Base-by-base conservation (phyloP, 2,329 filamentous ascomycete species). In the Gliomastix tumulicola region DNA sequence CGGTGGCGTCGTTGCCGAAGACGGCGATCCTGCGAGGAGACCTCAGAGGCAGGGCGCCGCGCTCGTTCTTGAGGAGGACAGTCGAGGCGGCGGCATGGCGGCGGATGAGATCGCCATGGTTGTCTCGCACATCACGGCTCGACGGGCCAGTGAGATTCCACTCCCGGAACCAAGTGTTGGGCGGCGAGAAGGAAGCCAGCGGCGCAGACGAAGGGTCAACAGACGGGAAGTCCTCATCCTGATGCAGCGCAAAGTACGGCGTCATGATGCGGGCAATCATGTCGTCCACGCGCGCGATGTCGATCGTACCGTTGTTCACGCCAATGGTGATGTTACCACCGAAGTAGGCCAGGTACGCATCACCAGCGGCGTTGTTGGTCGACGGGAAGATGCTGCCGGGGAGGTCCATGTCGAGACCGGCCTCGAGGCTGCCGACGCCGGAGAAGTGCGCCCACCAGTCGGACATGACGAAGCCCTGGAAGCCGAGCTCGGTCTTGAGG, bases 31-130 rank as follows among this genome's bases (percentile, higher is more conserved):
- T 56, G 66, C 79, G 56, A 77, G 67, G 68, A 4, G 59, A 59
- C 49, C 69, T 69, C 23, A 78, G 62, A 0, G 83, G 83, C 7
- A 88, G 65, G 2, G 68, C 68, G 23, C 68, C 69, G 43, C 69
- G 68, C 21, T 62, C 62, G 59, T 89, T 89, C 68, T 89, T 90
- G 42, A 90, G 65, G 3, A 90, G 69, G 13, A 88, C 76, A 11
- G 75, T 82, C 16, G 81, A 81, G 40, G 57, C 59, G 12, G 59
- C 54, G n/a, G 55, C 68, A 45, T 79, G 71, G 67, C 73, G 74
- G 34, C 74, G 66, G 45, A 76, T 65, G 5, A 80, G 53, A 1
- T 66, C 54, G 5, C 66, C 75, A 21, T 79, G 71, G 47, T 80
- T 65, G 16, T 67, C 75, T 0, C 71, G 69, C 36, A 65, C 63